A percentile compares a stretch with the other conserved stretches of the same genome.
phyloP scores from a whole-genome alignment of 345 rosid species.

The Odontarrhena argentea region DNA sequence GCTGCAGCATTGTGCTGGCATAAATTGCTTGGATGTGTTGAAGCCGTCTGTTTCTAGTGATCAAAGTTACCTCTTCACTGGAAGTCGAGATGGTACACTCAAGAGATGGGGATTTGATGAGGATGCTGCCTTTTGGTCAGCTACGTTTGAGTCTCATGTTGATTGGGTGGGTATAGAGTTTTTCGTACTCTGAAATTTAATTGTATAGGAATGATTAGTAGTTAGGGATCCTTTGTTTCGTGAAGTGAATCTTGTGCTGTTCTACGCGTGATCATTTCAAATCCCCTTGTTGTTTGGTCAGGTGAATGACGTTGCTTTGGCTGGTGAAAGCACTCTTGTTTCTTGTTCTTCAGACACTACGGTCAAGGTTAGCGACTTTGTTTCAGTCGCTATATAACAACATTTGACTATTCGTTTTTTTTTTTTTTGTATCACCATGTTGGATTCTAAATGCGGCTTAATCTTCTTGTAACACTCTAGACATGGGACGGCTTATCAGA shows the following conservation, averaged over 20 bases:
- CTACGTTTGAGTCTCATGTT: conserved; percentile 98
- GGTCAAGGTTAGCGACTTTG: conserved; percentile 65
- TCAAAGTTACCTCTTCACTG: conserved; percentile 72
- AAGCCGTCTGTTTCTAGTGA: conserved; percentile 61
- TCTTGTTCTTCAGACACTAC: conserved; percentile 97
- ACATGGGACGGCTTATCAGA: conserved; percentile 87
- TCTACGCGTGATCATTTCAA: conserved; percentile 17
- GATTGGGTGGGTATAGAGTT: conserved; percentile 97
- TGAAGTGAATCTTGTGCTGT: background rate
- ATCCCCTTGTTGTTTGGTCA: conserved; percentile 43
- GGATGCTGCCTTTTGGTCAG: conserved; percentile 72
- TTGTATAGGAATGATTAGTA: conserved; percentile 20
- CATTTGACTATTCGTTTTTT: background rate
- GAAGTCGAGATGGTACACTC: conserved; percentile 98
- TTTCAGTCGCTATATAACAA: conserved; percentile 9
- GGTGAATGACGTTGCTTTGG: conserved; percentile 91
- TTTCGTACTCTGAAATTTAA: conserved; percentile 10
- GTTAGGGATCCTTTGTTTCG: conserved; percentile 16
- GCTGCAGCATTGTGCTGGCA: conserved; percentile 95
- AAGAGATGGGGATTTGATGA: conserved; percentile 90
- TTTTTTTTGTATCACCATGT: conserved; percentile 18
- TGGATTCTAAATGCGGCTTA: conserved; percentile 15
- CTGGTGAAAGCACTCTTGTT: conserved; percentile 79
- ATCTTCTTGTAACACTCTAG: conserved; percentile 45
- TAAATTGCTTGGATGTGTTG: conserved; percentile 79